Percentiles rank a stretch among this genome's conserved stretches.
phyloP scores from a whole-genome alignment of 352 stramenopile species.

The Phytophthora sp. region DNA sequence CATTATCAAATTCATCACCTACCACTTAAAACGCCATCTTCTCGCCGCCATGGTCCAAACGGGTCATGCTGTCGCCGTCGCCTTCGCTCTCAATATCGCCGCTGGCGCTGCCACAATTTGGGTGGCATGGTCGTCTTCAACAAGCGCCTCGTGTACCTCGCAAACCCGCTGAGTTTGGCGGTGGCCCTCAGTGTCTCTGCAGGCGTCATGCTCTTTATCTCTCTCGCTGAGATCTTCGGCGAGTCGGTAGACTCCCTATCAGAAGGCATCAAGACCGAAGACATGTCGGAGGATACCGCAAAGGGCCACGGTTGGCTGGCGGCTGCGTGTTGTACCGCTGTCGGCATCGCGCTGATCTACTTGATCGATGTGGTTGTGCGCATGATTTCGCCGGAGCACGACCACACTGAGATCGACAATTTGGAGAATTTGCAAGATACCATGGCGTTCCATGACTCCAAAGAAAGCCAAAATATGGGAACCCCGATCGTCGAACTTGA shows the following conservation, averaged over 20 bases:
- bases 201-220: slow-evolving; percentile 77
- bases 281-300: slow-evolving; percentile 35
- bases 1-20: slow-evolving; percentile 18
- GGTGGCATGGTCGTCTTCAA: slow-evolving; percentile 59
- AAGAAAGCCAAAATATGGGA: slow-evolving; percentile 5
- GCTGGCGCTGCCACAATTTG: slow-evolving; percentile 56
- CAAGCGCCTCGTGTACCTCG: slow-evolving; percentile 48
- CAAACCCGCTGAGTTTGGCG: slow-evolving; percentile 50
- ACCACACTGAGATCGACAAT: slow-evolving; percentile 33
- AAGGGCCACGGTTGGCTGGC: slow-evolving; percentile 65
- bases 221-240: slow-evolving; percentile 66
- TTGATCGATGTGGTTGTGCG: slow-evolving; percentile 41
- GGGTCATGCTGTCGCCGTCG: slow-evolving; percentile 31
- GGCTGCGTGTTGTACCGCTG: slow-evolving; percentile 81
- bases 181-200: slow-evolving; percentile 53
- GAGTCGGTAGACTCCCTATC: slow-evolving; percentile 30
- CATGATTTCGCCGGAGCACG: slow-evolving; percentile 32
- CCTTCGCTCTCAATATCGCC: slow-evolving; percentile 54
- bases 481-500: slow-evolving; percentile 23
- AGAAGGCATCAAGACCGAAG: slow-evolving; percentile 36
- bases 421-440: slow-evolving; percentile 35
- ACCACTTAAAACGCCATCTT: not conserved
- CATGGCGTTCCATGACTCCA: slow-evolving; percentile 23
- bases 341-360: slow-evolving; percentile 70
- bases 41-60: slow-evolving; percentile 37